Percentiles rank a stretch among this genome's conserved stretches.
These are phyloP conservation scores for Clitocybe nebularis DNA, from an alignment of 1,284 basidiomycete species.

Conservation along the genomic window DNA sequence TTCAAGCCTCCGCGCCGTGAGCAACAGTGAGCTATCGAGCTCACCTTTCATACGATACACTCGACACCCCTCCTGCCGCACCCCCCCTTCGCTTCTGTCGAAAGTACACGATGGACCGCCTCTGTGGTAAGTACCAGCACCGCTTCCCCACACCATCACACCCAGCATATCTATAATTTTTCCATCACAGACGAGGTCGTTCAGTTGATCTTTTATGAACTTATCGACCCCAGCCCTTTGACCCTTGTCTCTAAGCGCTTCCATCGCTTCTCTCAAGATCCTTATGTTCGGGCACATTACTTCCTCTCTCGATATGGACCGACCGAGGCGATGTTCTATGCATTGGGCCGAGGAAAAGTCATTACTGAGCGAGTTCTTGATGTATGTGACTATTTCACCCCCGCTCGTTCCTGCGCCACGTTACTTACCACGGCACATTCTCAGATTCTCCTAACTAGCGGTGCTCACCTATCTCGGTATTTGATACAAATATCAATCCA, in stretches of 20 bases:
- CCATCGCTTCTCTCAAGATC: conserved; percentile 60
- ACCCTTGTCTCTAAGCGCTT: conserved; percentile 55
- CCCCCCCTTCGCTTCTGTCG: conserved; percentile 5
- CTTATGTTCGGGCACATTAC: conserved; percentile 71
- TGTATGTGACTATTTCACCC: conserved; percentile 40
- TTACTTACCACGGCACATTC: conserved; percentile 14
- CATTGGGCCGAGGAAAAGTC: conserved; percentile 62
- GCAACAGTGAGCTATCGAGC: conserved; percentile 6
- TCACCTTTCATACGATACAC: not conserved
- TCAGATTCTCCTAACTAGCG: conserved; percentile 67
- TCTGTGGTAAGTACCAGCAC: conserved; percentile 53
- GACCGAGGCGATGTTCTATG: conserved; percentile 66
- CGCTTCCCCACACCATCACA: conserved; percentile 13
- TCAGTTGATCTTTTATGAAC: conserved; percentile 67
- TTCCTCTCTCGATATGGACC: conserved; percentile 68
- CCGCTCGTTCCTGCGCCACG: conserved; percentile 8
- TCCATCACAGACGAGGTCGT: conserved; percentile 59
- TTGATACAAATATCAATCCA: conserved; percentile 71
- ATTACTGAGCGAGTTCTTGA: conserved; percentile 63
- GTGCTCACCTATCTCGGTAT: conserved; percentile 73
- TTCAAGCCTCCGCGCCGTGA: not conserved
- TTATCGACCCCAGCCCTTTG: conserved; percentile 58
- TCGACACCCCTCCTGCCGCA: conserved; percentile 6
- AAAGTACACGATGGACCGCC: conserved; percentile 45
- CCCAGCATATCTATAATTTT: conserved; percentile 16